Base-by-base conservation (phyloP, 2,329 filamentous ascomycete genomes). In the Diplodia mutila region DNA sequence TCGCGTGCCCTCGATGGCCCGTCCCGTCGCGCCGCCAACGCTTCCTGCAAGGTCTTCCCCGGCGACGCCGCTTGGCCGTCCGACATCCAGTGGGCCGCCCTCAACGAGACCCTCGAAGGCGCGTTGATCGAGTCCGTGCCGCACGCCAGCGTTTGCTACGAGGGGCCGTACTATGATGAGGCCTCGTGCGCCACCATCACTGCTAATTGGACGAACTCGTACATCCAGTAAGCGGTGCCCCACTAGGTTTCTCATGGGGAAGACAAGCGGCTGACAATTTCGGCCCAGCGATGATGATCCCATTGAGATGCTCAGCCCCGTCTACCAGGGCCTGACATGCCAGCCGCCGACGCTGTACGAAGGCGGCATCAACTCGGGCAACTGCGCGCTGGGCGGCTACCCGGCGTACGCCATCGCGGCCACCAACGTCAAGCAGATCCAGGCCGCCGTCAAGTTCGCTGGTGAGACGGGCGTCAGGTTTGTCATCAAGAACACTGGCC, bases 61-160 rank as follows among this genome's bases (percentile, higher is more conserved):
- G 80, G 78, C 27, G 79, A 80, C 16, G 27, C 74, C 12, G 73
- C 73, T 51, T 87, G 85, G 86, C 86, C 86, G 0, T 81, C 80
- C 0, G 69, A 78, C 14, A 71, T 75, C 1, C 74, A 75, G 18
- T 88, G 85, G 85, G 67, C 72, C 12, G 71, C 71, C 12, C 78
- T 88, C 65, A 85, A 86, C 73, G 71, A 76, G 14, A 80, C 81
- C 2, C 73, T 82, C 23, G 75, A 74, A 11, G 83, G 84, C 5
- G 75, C 75, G 37, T 77, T 86, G 27, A 72, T 85, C 66, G 75
- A 73, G 42, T 77, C 85, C 32, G 49, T 76, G 69, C 80, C 85
- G 70, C 80, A 81, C 46, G 83, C 80, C 73, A 78, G 79, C 74
- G 78, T 82, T 72, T 84, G 83, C 70, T 82, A 84, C 72, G 74